Conservation (phyloP, 2,329 filamentous ascomycete species). For the Fusarium tuaranense region DNA sequence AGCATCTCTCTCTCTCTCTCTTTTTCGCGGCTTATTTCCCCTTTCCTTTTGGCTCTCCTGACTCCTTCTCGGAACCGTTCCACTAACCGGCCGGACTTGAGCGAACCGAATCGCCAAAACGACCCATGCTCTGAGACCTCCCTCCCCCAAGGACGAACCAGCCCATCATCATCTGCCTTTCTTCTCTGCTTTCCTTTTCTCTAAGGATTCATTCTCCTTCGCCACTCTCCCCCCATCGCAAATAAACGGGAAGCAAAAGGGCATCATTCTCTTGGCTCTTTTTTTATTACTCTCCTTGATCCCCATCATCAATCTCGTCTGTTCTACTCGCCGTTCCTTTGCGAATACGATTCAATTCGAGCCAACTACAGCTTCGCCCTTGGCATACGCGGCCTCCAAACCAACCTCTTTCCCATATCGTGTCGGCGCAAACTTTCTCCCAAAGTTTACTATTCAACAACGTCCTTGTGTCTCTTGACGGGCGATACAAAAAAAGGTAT, state of each 20-base stretch:
- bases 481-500: constrained; percentile 31
- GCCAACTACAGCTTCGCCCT: not conserved
- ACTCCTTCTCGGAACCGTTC: constrained; percentile 1
- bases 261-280: not conserved
- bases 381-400: constrained; percentile 11
- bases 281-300: not conserved
- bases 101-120: constrained; percentile 33
- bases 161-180: constrained; percentile 11
- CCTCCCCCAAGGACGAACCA: constrained; percentile 9
- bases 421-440: not conserved
- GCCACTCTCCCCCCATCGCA: not conserved
- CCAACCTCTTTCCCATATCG: constrained; percentile 4
- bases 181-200: not conserved
- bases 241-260: not conserved
- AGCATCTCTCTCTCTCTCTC: not conserved
- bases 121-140: constrained; percentile 28
- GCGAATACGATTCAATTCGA: not conserved
- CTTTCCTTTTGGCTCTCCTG: constrained; percentile 13
- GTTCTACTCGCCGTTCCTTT: not conserved
- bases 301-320: not conserved
- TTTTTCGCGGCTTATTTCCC: not conserved
- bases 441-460: constrained; percentile 17
- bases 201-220: constrained; percentile 3
- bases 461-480: constrained; percentile 1
- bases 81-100: constrained; percentile 22